Conservation (phyloP, 805 yeast species). For the Cyberlindnera petersonii region DNA sequence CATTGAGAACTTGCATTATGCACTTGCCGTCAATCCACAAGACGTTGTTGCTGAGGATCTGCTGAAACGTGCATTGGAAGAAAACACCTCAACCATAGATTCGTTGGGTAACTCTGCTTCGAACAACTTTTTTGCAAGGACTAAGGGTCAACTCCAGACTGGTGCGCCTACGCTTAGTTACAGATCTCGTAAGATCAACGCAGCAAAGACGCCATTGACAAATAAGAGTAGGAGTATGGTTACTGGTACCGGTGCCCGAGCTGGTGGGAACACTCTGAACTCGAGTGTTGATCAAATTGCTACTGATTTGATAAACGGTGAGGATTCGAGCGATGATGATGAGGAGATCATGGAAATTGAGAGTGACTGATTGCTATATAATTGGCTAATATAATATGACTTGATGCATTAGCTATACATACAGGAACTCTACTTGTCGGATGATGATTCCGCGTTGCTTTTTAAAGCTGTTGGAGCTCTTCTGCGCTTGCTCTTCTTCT, state of each 20-base stretch:
- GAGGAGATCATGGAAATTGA: conserved; percentile 51
- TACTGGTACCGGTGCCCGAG: too few species aligned
- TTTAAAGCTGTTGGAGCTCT: conserved; percentile 9
- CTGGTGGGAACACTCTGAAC: conserved; percentile 16
- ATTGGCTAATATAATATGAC: not conserved
- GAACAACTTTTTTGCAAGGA: conserved; percentile 28
- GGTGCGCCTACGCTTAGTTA: conserved; percentile 29
- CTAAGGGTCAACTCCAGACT: conserved; percentile 26
- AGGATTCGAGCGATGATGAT: conserved; percentile 40
- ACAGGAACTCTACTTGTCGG: too few species aligned
- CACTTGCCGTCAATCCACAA: conserved; percentile 70
- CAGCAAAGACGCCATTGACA: conserved; percentile 25
- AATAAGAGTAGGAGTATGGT: conserved; percentile 19
- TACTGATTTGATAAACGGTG: conserved; percentile 28
- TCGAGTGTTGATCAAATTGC: conserved; percentile 24
- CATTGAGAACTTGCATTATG: conserved; percentile 72
- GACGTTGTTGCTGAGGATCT: conserved; percentile 85
- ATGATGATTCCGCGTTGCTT: too few species aligned
- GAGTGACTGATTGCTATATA: conserved; percentile 38
- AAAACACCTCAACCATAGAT: conserved; percentile 34
- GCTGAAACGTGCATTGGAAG: conserved; percentile 71
- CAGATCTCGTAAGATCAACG: conserved; percentile 7
- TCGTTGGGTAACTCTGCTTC: conserved; percentile 1
- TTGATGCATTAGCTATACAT: too few species aligned
- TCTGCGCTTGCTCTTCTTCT: not conserved